Percentiles rank a stretch among this genome's conserved stretches.
phyloP scores from a whole-genome alignment of 192 early-diverging fungal genomes.

The Backusella morwellensis region DNA sequence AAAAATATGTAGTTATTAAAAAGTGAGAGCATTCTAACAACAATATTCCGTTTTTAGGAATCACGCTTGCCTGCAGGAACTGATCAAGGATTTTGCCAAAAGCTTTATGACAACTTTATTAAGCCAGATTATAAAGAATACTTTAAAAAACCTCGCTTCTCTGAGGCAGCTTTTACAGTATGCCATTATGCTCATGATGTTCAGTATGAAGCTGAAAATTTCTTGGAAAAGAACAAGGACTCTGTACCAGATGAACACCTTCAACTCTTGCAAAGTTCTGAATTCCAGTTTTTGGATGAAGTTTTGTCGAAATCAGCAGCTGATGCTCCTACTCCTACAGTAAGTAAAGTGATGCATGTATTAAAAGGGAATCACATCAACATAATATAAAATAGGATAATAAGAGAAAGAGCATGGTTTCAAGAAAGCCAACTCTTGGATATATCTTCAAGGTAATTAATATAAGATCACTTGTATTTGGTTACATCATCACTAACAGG shows the following conservation, averaged over 20 bases:
- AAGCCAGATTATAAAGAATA: constrained; percentile 60
- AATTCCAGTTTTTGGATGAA: constrained; percentile 80
- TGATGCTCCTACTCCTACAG: constrained; percentile 24
- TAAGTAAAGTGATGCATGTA: not conserved
- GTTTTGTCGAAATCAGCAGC: constrained; percentile 59
- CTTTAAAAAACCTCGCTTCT: constrained; percentile 93
- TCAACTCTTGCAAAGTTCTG: constrained; percentile 70
- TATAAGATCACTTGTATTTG: not conserved
- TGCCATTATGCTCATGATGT: constrained; percentile 97
- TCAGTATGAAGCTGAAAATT: constrained; percentile 92
- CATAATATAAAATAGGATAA: constrained; percentile 7
- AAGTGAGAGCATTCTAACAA: not conserved
- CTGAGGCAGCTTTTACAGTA: constrained; percentile 84
- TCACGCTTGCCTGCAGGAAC: constrained; percentile 80
- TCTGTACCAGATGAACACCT: constrained; percentile 95
- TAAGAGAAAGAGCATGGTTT: constrained; percentile 52
- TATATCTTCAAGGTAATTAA: constrained; percentile 6
- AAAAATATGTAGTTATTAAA: not conserved
- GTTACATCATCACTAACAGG: not conserved
- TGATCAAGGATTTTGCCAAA: constrained; percentile 83
- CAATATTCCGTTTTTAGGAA: constrained; percentile 34
- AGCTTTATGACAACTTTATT: constrained; percentile 84
- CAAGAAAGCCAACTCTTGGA: constrained; percentile 84
- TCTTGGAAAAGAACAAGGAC: constrained; percentile 99
- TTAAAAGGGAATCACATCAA: not conserved